A percentile compares a stretch with the other conserved stretches of the same genome.
Conservation (phyloP, 306 rosid species). For the Fagus sylvatica region DNA sequence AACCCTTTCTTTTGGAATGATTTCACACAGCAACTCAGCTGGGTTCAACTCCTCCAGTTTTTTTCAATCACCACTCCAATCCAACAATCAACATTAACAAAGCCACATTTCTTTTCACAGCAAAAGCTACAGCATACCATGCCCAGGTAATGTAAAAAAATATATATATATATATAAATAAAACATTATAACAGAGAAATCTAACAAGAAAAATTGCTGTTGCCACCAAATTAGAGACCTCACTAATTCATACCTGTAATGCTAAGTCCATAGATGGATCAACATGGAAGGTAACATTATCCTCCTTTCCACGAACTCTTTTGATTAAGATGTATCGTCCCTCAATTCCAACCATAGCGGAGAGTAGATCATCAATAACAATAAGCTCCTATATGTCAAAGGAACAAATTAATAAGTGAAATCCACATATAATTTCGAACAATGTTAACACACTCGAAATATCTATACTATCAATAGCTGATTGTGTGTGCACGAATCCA, state of each 20-base stretch:
- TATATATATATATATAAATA: background rate
- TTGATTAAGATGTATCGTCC: conserved; percentile 83
- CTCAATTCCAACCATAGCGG: conserved; percentile 84
- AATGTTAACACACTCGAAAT: background rate
- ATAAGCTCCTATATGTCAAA: conserved; percentile 73
- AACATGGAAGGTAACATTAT: conserved; percentile 52
- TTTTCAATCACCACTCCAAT: background rate
- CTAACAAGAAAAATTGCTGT: background rate
- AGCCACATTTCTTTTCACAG: background rate
- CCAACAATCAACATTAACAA: background rate
- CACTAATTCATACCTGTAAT: conserved; percentile 66
- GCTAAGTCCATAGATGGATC: conserved; percentile 97
- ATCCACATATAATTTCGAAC: background rate
- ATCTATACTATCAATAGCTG: conserved; percentile 2
- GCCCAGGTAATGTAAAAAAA: background rate
- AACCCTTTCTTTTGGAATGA: background rate
- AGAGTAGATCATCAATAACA: conserved; percentile 86
- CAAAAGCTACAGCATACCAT: background rate
- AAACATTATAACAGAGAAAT: background rate
- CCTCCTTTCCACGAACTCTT: conserved; percentile 60
- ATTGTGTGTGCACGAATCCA: background rate
- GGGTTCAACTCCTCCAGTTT: background rate
- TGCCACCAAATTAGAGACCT: background rate
- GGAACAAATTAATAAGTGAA: conserved; percentile 23
- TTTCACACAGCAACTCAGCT: background rate